Evolutionary conservation across 2,329 filamentous ascomycete genomes (phyloP).

Genomic region (Botrytis pseudocinerea): DNA sequence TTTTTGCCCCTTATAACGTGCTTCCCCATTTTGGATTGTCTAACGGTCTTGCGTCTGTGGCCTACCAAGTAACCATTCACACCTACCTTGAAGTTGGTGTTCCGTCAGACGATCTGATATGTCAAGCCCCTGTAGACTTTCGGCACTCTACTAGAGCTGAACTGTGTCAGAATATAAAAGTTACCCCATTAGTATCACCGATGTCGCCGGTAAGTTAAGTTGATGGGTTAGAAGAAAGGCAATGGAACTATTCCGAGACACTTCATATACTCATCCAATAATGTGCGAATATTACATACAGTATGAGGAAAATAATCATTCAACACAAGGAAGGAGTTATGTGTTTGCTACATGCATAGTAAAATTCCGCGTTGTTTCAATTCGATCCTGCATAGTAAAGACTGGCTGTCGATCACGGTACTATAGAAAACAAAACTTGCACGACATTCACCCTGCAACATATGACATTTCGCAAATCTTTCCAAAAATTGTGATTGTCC

Average conservation of each 20-base stretch:
- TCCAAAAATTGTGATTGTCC: background rate
- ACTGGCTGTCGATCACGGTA: background rate
- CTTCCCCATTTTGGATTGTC: background rate
- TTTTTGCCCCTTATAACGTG: conserved; percentile 12
- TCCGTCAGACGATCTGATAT: background rate
- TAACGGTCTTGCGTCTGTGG: background rate
- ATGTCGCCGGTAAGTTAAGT: background rate
- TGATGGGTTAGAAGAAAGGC: background rate
- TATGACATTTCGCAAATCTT: background rate
- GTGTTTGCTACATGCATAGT: background rate
- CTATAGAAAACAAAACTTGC: background rate
- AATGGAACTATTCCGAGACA: background rate
- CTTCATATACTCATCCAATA: background rate
- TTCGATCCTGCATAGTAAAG: background rate
- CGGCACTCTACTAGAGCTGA: background rate
- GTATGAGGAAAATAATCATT: background rate
- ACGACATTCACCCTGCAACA: background rate
- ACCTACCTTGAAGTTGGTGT: background rate
- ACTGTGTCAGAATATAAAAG: background rate
- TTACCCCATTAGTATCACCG: background rate
- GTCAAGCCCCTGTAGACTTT: background rate
- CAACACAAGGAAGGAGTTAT: background rate
- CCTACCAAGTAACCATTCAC: background rate
- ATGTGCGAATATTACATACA: background rate
- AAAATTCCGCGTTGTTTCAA: background rate